These are phyloP conservation scores for Moesziomyces globuligerus DNA, from an alignment of 1,284 basidiomycete genomes.

Conservation along the genomic window DNA sequence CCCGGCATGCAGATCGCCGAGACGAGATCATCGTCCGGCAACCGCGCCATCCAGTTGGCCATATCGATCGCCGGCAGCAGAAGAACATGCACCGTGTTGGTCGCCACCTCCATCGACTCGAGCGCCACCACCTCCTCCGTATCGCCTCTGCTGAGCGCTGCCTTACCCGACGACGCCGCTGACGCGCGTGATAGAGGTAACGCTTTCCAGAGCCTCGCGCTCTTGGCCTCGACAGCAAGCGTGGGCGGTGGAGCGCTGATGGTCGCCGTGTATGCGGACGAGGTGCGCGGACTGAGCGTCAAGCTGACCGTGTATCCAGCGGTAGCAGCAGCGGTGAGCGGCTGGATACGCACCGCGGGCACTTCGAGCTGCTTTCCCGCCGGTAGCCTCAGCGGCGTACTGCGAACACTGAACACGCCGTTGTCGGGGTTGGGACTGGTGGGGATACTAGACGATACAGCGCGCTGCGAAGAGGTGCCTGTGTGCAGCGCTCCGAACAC, in stretches of 20 bases:
- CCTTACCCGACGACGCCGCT: background rate
- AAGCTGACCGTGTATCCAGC: slow-evolving; percentile 18
- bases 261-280: slow-evolving; percentile 1
- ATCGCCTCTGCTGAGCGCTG: no score
- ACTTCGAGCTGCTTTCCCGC: slow-evolving; percentile 3
- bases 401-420: slow-evolving; percentile 20
- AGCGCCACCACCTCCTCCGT: slow-evolving; percentile 6
- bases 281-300: slow-evolving; percentile 15
- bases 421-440: slow-evolving; percentile 4
- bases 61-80: slow-evolving; percentile 20
- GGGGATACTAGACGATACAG: slow-evolving; percentile 21
- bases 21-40: slow-evolving; percentile 32
- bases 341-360: slow-evolving; percentile 22
- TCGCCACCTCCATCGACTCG: slow-evolving; percentile 2
- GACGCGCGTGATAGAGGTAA: slow-evolving; percentile 2
- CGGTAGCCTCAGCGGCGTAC: slow-evolving; percentile 14
- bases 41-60: slow-evolving; percentile 26
- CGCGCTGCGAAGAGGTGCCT: slow-evolving; percentile 4
- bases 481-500: slow-evolving; percentile 35
- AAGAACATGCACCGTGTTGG: slow-evolving; percentile 42
- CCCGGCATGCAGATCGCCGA: slow-evolving; percentile 50
- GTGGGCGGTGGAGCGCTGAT: slow-evolving; percentile 14
- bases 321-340: slow-evolving; percentile 24
- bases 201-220: slow-evolving; percentile 17
- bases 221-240: background rate